Percentiles rank a stretch among this genome's conserved stretches.
Conservation (phyloP, 2,329 filamentous ascomycete genomes). For the Hawksworthiomyces lignivorus region DNA sequence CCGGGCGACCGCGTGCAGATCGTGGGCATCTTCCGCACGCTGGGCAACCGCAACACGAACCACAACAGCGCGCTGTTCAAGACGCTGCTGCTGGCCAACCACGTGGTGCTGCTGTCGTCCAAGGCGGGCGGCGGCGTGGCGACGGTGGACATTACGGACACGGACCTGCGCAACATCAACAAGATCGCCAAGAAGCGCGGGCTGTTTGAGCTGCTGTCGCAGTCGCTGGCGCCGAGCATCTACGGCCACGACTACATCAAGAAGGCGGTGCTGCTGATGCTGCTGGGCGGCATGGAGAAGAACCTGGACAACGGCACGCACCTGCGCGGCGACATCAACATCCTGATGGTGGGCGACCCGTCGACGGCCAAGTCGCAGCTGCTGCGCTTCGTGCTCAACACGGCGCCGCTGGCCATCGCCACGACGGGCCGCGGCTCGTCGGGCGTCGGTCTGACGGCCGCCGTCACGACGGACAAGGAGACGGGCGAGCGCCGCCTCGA, state of each 20-base stretch:
- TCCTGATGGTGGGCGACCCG: slow-evolving; percentile 97
- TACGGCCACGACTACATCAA: slow-evolving; percentile 97
- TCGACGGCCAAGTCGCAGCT: slow-evolving; percentile 99
- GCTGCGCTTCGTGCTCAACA: slow-evolving; percentile 93
- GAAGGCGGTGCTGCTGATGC: slow-evolving; percentile 91
- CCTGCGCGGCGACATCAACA: slow-evolving; percentile 96
- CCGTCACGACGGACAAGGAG: slow-evolving; percentile 94
- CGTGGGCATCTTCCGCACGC: slow-evolving; percentile 89
- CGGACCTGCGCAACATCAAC: slow-evolving; percentile 97
- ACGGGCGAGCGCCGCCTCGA: slow-evolving; percentile 91
- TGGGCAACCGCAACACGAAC: slow-evolving; percentile 89
- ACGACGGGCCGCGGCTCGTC: slow-evolving; percentile 96
- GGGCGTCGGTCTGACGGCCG: slow-evolving; percentile 93
- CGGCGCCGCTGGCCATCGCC: slow-evolving; percentile 89
- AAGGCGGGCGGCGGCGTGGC: slow-evolving; percentile 94
- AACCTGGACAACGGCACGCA: slow-evolving; percentile 97
- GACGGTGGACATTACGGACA: slow-evolving; percentile 86
- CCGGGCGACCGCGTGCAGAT: slow-evolving; percentile 93
- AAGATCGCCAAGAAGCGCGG: slow-evolving; percentile 92
- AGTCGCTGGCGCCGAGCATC: slow-evolving; percentile 92
- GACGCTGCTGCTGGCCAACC: slow-evolving; percentile 88
- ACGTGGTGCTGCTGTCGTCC: slow-evolving; percentile 86
- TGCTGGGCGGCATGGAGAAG: slow-evolving; percentile 94
- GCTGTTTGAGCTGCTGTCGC: slow-evolving; percentile 84
- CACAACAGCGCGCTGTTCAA: slow-evolving; percentile 91